Conservation (phyloP, 2,329 filamentous ascomycete genomes). For the Bipolaris gigantea region DNA sequence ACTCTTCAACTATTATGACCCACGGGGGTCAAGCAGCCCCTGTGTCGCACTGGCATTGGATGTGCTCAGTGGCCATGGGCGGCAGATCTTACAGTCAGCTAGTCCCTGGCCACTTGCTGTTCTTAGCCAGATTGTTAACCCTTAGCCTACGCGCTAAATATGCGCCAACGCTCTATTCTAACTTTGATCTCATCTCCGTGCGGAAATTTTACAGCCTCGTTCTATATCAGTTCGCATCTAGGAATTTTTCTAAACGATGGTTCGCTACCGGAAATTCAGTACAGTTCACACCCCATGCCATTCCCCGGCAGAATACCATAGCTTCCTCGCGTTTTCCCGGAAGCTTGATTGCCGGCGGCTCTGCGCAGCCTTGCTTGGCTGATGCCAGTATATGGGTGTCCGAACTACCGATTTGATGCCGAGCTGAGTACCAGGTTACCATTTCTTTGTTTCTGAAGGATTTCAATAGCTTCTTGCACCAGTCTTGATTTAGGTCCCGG, state of each 20-base stretch:
- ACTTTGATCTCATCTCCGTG: slow-evolving; percentile 31
- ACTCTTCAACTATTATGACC: slow-evolving; percentile 13
- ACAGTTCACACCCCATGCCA: slow-evolving; percentile 25
- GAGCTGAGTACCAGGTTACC: background rate
- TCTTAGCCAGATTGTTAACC: slow-evolving; percentile 22
- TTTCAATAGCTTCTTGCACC: slow-evolving; percentile 5
- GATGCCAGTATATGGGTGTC: background rate
- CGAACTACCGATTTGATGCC: background rate
- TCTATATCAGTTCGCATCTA: slow-evolving; percentile 16
- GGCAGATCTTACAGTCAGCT: slow-evolving; percentile 17
- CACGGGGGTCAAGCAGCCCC: slow-evolving; percentile 8
- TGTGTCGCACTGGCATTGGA: slow-evolving; percentile 3
- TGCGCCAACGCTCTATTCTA: slow-evolving; percentile 37
- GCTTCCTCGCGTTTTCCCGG: slow-evolving; percentile 13
- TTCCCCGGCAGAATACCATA: slow-evolving; percentile 11
- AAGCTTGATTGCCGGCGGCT: slow-evolving; percentile 24
- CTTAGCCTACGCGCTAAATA: slow-evolving; percentile 25
- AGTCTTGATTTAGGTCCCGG: background rate
- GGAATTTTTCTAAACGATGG: slow-evolving; percentile 12
- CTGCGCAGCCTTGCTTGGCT: slow-evolving; percentile 7
- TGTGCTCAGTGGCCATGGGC: slow-evolving; percentile 24
- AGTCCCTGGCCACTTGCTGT: slow-evolving; percentile 13
- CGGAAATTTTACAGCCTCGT: slow-evolving; percentile 19
- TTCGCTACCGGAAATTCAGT: slow-evolving; percentile 13
- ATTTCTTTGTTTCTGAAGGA: background rate